These are phyloP conservation scores for Babesia sp. DNA, from an alignment of 169 alveolate species.

Conservation along the genomic window DNA sequence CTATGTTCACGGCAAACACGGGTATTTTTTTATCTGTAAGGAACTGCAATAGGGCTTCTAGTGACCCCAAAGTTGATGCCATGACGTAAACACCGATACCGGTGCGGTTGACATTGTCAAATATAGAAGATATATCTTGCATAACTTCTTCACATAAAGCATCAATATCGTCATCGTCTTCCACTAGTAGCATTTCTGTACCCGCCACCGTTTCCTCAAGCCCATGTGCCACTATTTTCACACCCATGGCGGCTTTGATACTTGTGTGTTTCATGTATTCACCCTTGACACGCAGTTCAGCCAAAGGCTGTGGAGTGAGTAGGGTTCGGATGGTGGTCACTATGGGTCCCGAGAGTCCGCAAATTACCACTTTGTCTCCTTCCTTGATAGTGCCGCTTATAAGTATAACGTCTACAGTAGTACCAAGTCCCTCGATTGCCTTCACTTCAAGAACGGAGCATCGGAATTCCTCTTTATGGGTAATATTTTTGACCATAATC, in stretches of 20 bases:
- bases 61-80: conserved; percentile 98
- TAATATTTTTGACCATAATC: conserved; percentile 84
- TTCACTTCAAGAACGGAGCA: conserved; percentile 97
- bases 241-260: conserved; percentile 95
- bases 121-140: conserved; percentile 90
- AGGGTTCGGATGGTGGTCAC: conserved; percentile 96
- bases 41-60: conserved; percentile 97
- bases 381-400: conserved; percentile 93
- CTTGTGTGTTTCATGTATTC: conserved; percentile 92
- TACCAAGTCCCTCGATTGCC: conserved; percentile 96
- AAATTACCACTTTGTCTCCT: conserved; percentile 94
- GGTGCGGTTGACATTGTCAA: conserved; percentile 88
- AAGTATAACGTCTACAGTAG: conserved; percentile 98
- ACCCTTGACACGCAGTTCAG: conserved; percentile 98
- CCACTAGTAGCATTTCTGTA: conserved; percentile 89
- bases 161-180: conserved; percentile 82
- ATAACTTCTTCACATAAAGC: conserved; percentile 87
- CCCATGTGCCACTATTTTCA: conserved; percentile 87
- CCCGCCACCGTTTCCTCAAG: conserved; percentile 98
- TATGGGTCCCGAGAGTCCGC: conserved; percentile 97
- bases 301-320: conserved; percentile 98
- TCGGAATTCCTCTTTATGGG: conserved; percentile 86
- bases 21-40: conserved; percentile 92
- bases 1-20: conserved; percentile 96
- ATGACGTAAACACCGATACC: conserved; percentile 97